A percentile compares a stretch with the other conserved stretches of the same genome.
These are phyloP conservation scores for Circinella minor DNA, from an alignment of 371 early-diverging fungal species.

Conservation along the genomic window DNA sequence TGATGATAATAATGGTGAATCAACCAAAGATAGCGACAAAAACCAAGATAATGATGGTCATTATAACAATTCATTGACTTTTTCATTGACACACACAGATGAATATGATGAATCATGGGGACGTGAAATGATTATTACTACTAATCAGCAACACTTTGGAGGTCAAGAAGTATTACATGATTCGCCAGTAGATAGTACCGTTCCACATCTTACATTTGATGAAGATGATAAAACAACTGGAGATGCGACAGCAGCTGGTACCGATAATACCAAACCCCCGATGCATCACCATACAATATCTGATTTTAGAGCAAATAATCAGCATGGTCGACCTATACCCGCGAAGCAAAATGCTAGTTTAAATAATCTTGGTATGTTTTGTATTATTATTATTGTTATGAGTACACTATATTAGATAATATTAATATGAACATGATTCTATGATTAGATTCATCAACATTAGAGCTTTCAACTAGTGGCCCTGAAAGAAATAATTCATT, in stretches of 20 bases:
- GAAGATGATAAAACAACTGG: slow-evolving; percentile 16
- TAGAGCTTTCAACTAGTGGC: slow-evolving; percentile 36
- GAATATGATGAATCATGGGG: slow-evolving; percentile 67
- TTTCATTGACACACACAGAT: slow-evolving; percentile 63
- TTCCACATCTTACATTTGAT: slow-evolving; percentile 38
- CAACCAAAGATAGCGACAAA: background rate
- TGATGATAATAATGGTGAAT: background rate
- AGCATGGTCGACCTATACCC: slow-evolving; percentile 9
- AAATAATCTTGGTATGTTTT: background rate
- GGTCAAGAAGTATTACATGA: background rate
- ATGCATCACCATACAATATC: slow-evolving; percentile 18
- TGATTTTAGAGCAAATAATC: slow-evolving; percentile 9
- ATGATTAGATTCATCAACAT: slow-evolving; percentile 14
- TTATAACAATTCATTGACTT: slow-evolving; percentile 30
- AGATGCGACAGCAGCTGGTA: background rate
- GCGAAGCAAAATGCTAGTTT: background rate
- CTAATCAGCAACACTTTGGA: background rate
- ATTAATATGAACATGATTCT: background rate
- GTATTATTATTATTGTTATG: too few relatives aligned
- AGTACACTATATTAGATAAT: too few relatives aligned
- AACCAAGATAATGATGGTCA: slow-evolving; percentile 14
- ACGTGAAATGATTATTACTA: slow-evolving; percentile 36
- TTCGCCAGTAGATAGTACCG: background rate
- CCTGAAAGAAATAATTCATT: slow-evolving; percentile 58
- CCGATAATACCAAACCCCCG: background rate